Percentiles rank a stretch among this genome's conserved stretches.
Conservation (phyloP, 1,284 basidiomycete genomes). For the Meripilus lineatus region DNA sequence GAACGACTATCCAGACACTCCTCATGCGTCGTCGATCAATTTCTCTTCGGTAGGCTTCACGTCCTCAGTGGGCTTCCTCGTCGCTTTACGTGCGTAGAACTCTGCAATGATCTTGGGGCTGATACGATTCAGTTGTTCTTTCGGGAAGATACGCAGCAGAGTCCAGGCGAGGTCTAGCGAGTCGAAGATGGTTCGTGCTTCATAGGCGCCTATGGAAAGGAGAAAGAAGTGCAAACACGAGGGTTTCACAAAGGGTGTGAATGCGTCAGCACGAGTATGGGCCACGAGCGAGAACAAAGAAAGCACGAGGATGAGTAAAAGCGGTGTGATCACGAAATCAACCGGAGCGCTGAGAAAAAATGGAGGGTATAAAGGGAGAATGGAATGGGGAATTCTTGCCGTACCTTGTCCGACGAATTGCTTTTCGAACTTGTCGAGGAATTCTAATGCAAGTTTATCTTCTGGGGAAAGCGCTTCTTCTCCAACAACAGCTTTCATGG, state of each 20-base stretch:
- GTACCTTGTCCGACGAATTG: conserved; percentile 92
- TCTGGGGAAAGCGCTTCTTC: conserved; percentile 95
- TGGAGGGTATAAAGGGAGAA: not conserved
- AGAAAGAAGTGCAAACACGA: not conserved
- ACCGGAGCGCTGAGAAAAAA: conserved; percentile 5
- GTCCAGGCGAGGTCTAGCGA: conserved; percentile 98
- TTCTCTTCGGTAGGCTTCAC: conserved; percentile 47
- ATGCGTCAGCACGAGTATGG: too few relatives aligned
- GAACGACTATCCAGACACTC: too few relatives aligned
- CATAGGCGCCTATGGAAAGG: conserved; percentile 71
- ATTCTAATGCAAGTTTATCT: conserved; percentile 91
- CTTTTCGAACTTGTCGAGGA: conserved; percentile 92
- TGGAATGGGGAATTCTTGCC: conserved; percentile 19
- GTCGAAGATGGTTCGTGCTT: conserved; percentile 96
- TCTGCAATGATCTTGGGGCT: conserved; percentile 87
- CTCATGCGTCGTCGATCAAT: conserved; percentile 49
- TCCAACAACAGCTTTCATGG: conserved; percentile 99
- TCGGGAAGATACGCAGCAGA: conserved; percentile 96
- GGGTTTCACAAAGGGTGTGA: conserved; percentile 8
- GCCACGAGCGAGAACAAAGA: conserved; percentile 4
- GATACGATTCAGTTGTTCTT: conserved; percentile 96
- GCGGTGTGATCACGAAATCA: conserved; percentile 2
- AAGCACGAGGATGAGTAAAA: conserved; percentile 5
- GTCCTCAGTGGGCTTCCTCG: conserved; percentile 54
- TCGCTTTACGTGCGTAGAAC: conserved; percentile 78